These are phyloP conservation scores for Papilionanthe hybrid DNA, from an alignment of 116 monocot genomes.

Conservation along the genomic window DNA sequence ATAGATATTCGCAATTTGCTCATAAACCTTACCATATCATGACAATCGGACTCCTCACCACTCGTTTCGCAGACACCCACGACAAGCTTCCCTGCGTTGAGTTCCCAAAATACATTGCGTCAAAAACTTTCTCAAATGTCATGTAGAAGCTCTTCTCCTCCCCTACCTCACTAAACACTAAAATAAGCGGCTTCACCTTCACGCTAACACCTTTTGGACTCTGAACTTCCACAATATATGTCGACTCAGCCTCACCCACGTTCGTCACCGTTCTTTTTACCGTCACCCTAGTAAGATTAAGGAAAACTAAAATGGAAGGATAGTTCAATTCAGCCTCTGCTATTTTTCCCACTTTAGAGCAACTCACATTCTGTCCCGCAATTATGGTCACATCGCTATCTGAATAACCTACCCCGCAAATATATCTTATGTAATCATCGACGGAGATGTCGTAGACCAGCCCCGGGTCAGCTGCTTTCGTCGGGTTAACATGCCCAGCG, in stretches of 20 bases:
- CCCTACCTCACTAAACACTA: not conserved
- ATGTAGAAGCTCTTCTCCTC: not conserved
- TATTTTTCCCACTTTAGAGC: conserved; percentile 1
- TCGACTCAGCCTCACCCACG: not conserved
- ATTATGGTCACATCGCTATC: not conserved
- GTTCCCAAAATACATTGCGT: not conserved
- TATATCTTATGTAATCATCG: conserved; percentile 4
- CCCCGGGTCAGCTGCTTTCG: conserved; percentile 12
- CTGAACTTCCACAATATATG: conserved; percentile 4
- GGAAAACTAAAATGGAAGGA: not conserved
- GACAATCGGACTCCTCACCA: not conserved
- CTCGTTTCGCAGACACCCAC: conserved; percentile 9
- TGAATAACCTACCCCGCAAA: conserved; percentile 9
- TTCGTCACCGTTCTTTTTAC: conserved; percentile 19
- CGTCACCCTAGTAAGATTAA: not conserved
- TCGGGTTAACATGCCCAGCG: conserved; percentile 11
- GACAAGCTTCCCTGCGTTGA: not conserved
- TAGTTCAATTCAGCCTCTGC: conserved; percentile 9
- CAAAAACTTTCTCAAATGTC: not conserved
- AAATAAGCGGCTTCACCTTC: conserved; percentile 3
- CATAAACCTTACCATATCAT: not conserved
- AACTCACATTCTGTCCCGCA: not conserved
- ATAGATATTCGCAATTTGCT: too few species aligned
- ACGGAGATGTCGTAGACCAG: conserved; percentile 4
- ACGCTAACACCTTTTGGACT: not conserved